Conservation (phyloP, 1,284 basidiomycete species). For the Puccinia novopanici region DNA sequence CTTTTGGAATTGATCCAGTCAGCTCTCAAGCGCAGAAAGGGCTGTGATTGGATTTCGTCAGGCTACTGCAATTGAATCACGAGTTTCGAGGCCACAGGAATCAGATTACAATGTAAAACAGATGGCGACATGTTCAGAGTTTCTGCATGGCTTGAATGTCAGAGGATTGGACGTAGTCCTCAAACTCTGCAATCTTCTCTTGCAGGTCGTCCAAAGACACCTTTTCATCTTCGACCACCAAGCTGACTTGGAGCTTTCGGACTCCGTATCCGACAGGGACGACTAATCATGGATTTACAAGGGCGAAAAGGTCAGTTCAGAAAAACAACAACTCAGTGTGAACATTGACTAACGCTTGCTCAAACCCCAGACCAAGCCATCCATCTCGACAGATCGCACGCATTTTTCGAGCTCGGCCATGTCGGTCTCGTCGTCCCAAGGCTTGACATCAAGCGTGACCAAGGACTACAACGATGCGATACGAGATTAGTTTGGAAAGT, state of each 20-base stretch:
- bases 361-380: conserved; percentile 89
- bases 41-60: too few species aligned
- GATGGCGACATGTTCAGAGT: conserved; percentile 32
- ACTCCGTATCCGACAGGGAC: conserved; percentile 94
- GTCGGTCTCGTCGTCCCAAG: conserved; percentile 95
- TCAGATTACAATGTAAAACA: background rate
- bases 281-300: conserved; percentile 64
- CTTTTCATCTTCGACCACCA: conserved; percentile 95
- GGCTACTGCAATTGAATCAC: too few species aligned
- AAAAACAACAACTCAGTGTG: background rate
- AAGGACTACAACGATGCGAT: conserved; percentile 69
- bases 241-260: conserved; percentile 85
- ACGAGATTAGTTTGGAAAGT: conserved; percentile 51
- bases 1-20: too few species aligned
- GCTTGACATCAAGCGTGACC: conserved; percentile 95
- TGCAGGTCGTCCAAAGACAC: conserved; percentile 93
- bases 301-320: background rate
- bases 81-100: too few species aligned
- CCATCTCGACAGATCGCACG: conserved; percentile 83
- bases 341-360: conserved; percentile 53
- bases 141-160: conserved; percentile 65
- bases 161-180: conserved; percentile 93
- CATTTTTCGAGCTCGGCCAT: conserved; percentile 80
- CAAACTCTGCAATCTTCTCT: conserved; percentile 73
- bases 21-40: too few species aligned